Evolutionary conservation across 805 yeast species (phyloP), one percentile per base, ranked within the genome.

Genomic region (Wickerhamiella spandovensis): DNA sequence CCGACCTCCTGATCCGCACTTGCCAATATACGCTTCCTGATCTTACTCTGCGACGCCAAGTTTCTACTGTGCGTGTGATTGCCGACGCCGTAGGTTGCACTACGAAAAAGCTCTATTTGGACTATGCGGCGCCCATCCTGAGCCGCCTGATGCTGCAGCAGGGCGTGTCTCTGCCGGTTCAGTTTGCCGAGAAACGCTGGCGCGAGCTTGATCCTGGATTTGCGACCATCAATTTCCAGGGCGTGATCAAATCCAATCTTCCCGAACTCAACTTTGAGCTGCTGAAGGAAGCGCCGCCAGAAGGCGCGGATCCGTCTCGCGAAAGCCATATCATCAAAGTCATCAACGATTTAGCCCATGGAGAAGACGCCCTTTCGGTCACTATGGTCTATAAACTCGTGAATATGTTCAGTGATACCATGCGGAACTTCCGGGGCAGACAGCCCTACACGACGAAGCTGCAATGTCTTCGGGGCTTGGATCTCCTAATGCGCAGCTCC

Each of bases 1-100:
- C 70, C 18, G 77, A 77, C 18, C 83, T 92, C 48, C 67, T 89
- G 24, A 71, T 71, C 35, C 71, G 90, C 49, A 86, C 94, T 4
- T 76, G 78, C 44, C 76, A 78, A 18, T 82, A 78, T 58, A 84
- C 89, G 0, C 74, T 89, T 0, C 97, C 97, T 0, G 74, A 81
- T 55, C 70, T 89, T 6, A 72, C 88, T 49, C 80, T 81, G 9
- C 78, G 78, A 45, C 79, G 81, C 58, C 77, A 80, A 53, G 71
- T 72, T 44, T 85, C 80, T 56, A 75, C 77, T 23, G 71, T 89
- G 23, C 60, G 77, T 43, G 79, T 74, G 47, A 78, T 86, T 49
- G 83, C 90, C 0, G 69, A 67, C 2, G 72, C 76, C 0, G 64
- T 74, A 2, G 71, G 71, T n/a, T 62, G 67, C 48, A 57, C 74